A percentile compares a stretch with the other conserved stretches of the same genome.
Conservation (phyloP, 352 stramenopile genomes). For the Pythium volutum region DNA sequence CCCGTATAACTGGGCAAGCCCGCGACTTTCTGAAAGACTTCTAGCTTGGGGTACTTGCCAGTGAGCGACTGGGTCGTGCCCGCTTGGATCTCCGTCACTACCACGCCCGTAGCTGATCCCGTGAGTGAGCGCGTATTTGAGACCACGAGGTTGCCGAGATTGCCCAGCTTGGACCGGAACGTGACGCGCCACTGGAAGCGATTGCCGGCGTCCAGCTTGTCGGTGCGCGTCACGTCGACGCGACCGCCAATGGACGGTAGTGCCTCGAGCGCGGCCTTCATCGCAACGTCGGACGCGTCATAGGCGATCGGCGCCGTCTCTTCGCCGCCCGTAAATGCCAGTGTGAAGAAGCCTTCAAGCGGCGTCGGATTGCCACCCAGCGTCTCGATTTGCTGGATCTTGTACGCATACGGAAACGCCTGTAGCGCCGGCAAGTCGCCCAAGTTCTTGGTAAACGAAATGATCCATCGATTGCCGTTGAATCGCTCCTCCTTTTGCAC, state of each 20-base stretch:
- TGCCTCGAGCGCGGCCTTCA: conserved; percentile 89
- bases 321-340: conserved; percentile 78
- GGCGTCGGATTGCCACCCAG: conserved; percentile 91
- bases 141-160: conserved; percentile 65
- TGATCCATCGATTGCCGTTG: conserved; percentile 90
- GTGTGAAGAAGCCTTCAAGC: conserved; percentile 85
- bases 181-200: conserved; percentile 93
- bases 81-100: conserved; percentile 61
- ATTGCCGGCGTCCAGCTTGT: conserved; percentile 71
- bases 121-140: conserved; percentile 32
- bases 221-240: conserved; percentile 87
- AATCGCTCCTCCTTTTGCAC: conserved; percentile 64
- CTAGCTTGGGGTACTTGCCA: conserved; percentile 62
- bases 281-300: conserved; percentile 76
- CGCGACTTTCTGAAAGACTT: conserved; percentile 90
- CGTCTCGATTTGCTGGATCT: conserved; percentile 92
- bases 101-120: conserved; percentile 51
- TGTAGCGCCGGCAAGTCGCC: conserved; percentile 92
- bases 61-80: conserved; percentile 73
- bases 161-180: conserved; percentile 87
- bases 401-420: conserved; percentile 87
- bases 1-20: conserved; percentile 92
- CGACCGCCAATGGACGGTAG: conserved; percentile 74
- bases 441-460: conserved; percentile 95
- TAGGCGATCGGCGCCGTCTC: conserved; percentile 75